These are phyloP conservation scores for Lipomyces mesembrius DNA, from an alignment of 805 yeast genomes.

Conservation along the genomic window DNA sequence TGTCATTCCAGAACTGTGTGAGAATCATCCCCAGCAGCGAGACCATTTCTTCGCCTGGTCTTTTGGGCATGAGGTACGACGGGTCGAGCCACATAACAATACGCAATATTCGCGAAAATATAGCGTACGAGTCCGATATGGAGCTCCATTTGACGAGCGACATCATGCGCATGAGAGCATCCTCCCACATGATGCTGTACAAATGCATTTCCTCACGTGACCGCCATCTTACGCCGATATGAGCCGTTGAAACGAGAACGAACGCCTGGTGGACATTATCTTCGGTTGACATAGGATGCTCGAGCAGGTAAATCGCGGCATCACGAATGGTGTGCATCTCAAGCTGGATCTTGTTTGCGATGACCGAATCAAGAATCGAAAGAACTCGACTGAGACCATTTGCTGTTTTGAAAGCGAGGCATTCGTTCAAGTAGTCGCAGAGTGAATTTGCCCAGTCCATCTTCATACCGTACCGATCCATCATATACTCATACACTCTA, in stretches of 20 bases:
- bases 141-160: conserved; percentile 19
- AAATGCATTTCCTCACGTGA: conserved; percentile 8
- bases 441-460: conserved; percentile 5
- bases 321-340: conserved; percentile 27
- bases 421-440: conserved; percentile 17
- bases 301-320: conserved; percentile 21
- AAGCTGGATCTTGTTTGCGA: conserved; percentile 6
- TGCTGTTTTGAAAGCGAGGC: not conserved
- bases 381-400: conserved; percentile 10
- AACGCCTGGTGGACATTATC: conserved; percentile 26
- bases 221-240: conserved; percentile 7
- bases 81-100: conserved; percentile 14
- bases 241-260: conserved; percentile 19
- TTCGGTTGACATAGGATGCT: conserved; percentile 13
- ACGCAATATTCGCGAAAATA: conserved; percentile 13
- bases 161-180: conserved; percentile 15
- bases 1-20: conserved; percentile 8
- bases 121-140: conserved; percentile 10
- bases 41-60: not conserved
- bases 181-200: conserved; percentile 13
- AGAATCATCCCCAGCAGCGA: conserved; percentile 15
- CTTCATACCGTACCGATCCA: conserved; percentile 16
- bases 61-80: not conserved
- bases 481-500: conserved; percentile 39
- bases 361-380: conserved; percentile 8